Conservation (phyloP, 2,329 filamentous ascomycete genomes). For the Penicillium sp. region DNA sequence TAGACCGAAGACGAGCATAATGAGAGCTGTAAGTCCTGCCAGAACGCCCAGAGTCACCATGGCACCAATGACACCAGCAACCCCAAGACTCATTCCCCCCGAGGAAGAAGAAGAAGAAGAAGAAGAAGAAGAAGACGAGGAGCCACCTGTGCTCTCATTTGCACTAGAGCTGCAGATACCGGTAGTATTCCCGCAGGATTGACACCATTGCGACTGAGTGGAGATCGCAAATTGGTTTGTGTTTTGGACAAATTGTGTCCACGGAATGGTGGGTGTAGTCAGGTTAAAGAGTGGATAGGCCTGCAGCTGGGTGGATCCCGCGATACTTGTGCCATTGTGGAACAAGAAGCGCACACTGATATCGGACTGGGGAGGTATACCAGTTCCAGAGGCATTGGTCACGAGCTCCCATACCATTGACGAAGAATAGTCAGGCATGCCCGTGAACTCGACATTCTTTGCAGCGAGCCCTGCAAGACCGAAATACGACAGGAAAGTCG, state of each 20-base stretch:
- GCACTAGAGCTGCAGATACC: slow-evolving; percentile 42
- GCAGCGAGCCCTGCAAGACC: slow-evolving; percentile 50
- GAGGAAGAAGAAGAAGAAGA: slow-evolving; percentile 11
- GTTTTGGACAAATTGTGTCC: slow-evolving; percentile 62
- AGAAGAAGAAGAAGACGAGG: not conserved
- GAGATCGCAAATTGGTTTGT: slow-evolving; percentile 66
- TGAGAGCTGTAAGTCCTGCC: not conserved
- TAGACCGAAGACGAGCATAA: slow-evolving; percentile 1
- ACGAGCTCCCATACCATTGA: slow-evolving; percentile 73
- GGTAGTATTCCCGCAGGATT: slow-evolving; percentile 66
- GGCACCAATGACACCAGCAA: slow-evolving; percentile 73
- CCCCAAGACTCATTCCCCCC: slow-evolving; percentile 59
- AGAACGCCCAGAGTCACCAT: slow-evolving; percentile 56
- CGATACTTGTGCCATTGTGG: slow-evolving; percentile 55
- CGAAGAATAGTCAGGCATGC: slow-evolving; percentile 74
- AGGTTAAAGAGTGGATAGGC: slow-evolving; percentile 62
- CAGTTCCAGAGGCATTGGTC: slow-evolving; percentile 41
- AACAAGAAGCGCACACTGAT: slow-evolving; percentile 58
- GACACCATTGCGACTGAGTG: slow-evolving; percentile 66
- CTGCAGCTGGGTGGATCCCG: slow-evolving; percentile 38
- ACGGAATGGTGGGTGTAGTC: slow-evolving; percentile 55
- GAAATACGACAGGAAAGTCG: slow-evolving; percentile 58
- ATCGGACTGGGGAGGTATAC: slow-evolving; percentile 45
- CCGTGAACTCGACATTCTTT: slow-evolving; percentile 61
- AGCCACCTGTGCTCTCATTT: slow-evolving; percentile 13